Percentiles rank a stretch among this genome's conserved stretches.
Conservation (phyloP, 768 basidiomycete genomes). For the Psilocybe sp. region DNA sequence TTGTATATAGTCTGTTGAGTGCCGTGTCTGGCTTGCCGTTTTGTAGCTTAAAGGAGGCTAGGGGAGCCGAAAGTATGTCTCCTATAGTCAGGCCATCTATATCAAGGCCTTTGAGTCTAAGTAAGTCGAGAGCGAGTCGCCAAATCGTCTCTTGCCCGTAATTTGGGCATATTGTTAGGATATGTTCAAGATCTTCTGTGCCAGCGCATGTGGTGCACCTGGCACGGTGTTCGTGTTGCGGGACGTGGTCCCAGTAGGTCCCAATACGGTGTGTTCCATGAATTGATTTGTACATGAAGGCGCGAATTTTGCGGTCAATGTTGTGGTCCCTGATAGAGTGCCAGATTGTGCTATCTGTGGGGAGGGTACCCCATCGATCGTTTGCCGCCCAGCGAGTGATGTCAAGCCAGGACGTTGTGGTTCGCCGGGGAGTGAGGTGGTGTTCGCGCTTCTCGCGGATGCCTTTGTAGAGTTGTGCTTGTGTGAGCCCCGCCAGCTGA, state of each 20-base stretch:
- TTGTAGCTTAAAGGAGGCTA: neutral
- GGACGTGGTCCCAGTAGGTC: neutral
- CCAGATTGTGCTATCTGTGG: neutral
- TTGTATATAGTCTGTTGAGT: slow-evolving; percentile 3
- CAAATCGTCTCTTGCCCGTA: neutral
- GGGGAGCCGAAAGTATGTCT: neutral
- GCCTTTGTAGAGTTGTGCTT: neutral
- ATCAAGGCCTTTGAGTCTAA: no score
- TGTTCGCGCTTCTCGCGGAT: neutral
- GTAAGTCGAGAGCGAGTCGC: neutral
- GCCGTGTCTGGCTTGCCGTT: neutral
- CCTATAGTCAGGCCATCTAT: neutral
- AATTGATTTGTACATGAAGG: neutral
- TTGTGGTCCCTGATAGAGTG: neutral
- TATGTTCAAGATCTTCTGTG: neutral
- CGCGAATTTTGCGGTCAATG: neutral
- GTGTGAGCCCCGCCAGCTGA: neutral
- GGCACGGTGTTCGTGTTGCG: neutral
- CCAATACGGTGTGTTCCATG: neutral
- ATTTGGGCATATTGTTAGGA: neutral
- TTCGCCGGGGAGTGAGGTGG: neutral
- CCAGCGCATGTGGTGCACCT: neutral
- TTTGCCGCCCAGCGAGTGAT: neutral
- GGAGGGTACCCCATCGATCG: neutral
- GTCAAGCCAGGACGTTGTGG: neutral